Conservation (phyloP, 139 green algal species). For the Tetradesmus obliquus region DNA sequence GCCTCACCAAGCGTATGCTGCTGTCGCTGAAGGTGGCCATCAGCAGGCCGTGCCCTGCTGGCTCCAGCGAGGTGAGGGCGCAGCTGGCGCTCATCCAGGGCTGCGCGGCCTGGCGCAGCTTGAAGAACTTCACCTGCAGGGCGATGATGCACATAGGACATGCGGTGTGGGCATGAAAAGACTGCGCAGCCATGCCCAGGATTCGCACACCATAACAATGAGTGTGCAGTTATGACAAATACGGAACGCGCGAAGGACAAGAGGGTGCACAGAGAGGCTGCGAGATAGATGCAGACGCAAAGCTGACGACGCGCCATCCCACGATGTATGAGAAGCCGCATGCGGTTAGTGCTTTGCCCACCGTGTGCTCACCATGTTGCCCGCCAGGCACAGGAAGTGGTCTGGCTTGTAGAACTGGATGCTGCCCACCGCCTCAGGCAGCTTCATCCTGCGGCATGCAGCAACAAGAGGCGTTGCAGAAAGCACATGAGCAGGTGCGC, state of each 20-base stretch:
- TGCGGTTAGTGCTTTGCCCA: too few species aligned
- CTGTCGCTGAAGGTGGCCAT: conserved; percentile 39
- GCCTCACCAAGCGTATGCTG: conserved; percentile 34
- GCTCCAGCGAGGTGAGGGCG: conserved; percentile 4
- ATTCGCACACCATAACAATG: neutral
- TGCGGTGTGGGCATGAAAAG: neutral
- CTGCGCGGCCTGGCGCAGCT: conserved; percentile 2
- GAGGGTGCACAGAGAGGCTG: neutral
- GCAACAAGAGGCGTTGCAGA: neutral
- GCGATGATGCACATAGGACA: neutral
- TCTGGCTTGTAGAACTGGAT: conserved; percentile 21
- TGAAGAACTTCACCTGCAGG: conserved; percentile 30
- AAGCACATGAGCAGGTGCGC: neutral
- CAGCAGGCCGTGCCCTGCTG: conserved; percentile 8
- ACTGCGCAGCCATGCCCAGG: neutral
- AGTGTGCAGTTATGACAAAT: neutral
- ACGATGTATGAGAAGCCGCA: too few species aligned
- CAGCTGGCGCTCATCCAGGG: conserved; percentile 7
- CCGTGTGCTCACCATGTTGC: neutral
- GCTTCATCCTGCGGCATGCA: conserved; percentile 35
- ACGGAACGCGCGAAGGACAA: neutral
- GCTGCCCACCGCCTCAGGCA: neutral
- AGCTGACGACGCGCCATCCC: too few species aligned
- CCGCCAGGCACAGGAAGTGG: conserved; percentile 25
- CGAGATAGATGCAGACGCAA: neutral